Evolutionary conservation across 2,329 filamentous ascomycete genomes (phyloP).

Genomic region (Colletotrichum salicis): DNA sequence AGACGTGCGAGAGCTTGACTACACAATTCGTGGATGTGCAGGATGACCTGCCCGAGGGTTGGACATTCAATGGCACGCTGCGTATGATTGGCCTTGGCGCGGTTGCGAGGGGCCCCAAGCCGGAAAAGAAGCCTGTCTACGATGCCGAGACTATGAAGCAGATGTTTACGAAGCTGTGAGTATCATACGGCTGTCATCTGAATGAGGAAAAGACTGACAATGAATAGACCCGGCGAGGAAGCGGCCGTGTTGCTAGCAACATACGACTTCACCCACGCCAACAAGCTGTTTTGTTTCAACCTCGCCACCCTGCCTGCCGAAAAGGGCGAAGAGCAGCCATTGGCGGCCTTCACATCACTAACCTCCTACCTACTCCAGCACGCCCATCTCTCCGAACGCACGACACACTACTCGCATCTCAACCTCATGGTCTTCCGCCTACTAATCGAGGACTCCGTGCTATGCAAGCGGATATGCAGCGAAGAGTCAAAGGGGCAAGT

Average conservation of each 20-base stretch:
- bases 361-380: constrained; percentile 95
- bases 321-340: constrained; percentile 76
- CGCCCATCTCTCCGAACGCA: constrained; percentile 83
- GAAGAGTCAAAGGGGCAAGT: constrained; percentile 79
- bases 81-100: constrained; percentile 85
- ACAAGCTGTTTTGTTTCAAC: constrained; percentile 93
- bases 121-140: constrained; percentile 68
- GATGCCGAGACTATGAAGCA: constrained; percentile 84
- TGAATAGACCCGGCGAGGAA: constrained; percentile 77
- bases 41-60: constrained; percentile 90
- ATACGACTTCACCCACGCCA: constrained; percentile 94
- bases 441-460: constrained; percentile 83
- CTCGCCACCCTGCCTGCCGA: constrained; percentile 74
- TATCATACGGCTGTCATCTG: too few relatives aligned
- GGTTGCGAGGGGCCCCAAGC: constrained; percentile 75
- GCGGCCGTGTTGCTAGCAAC: constrained; percentile 84
- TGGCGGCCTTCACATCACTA: constrained; percentile 85
- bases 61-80: constrained; percentile 84
- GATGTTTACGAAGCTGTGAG: constrained; percentile 82
- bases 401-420: constrained; percentile 84
- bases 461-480: constrained; percentile 86
- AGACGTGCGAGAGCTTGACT: constrained; percentile 74
- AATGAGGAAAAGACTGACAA: too few relatives aligned
- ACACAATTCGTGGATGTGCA: constrained; percentile 85
- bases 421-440: constrained; percentile 87